Evolutionary conservation across 176 grass and related monocot species (phyloP).

Genomic region (Aegilops longissima): DNA sequence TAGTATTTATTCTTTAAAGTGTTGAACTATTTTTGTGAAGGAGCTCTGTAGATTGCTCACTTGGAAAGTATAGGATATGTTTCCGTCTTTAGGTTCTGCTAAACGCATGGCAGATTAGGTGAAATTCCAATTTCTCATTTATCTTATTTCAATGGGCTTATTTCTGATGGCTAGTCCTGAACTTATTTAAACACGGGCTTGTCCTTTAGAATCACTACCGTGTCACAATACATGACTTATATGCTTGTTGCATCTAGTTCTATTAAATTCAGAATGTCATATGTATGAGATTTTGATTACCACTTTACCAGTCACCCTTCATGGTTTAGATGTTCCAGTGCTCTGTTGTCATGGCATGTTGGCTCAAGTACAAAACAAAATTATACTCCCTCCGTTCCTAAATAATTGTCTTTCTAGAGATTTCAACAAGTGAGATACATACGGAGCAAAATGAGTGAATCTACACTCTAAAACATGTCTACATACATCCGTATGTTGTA

Average conservation of each 20-base stretch:
- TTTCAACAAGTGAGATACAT: too few species aligned
- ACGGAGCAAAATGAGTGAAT: too few species aligned
- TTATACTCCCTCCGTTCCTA: neutral
- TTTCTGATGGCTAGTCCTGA: conserved; percentile 21
- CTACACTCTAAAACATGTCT: too few species aligned
- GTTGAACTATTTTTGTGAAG: neutral
- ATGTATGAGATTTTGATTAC: neutral
- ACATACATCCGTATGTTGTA: too few species aligned
- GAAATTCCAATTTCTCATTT: conserved; percentile 8
- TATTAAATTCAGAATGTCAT: conserved; percentile 12
- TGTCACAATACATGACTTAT: neutral
- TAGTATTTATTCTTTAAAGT: neutral
- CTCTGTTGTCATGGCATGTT: neutral
- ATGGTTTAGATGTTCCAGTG: neutral
- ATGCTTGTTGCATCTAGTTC: neutral
- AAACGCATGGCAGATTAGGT: neutral
- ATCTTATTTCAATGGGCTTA: neutral
- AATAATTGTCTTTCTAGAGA: too few species aligned
- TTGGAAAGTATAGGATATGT: neutral
- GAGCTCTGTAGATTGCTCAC: conserved; percentile 3
- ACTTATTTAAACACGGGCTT: neutral
- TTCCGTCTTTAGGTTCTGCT: conserved; percentile 1
- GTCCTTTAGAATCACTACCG: neutral
- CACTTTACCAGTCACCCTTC: neutral
- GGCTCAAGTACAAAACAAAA: neutral